Evolutionary conservation across 805 yeast species (phyloP).

Genomic region (Candida germanica): DNA sequence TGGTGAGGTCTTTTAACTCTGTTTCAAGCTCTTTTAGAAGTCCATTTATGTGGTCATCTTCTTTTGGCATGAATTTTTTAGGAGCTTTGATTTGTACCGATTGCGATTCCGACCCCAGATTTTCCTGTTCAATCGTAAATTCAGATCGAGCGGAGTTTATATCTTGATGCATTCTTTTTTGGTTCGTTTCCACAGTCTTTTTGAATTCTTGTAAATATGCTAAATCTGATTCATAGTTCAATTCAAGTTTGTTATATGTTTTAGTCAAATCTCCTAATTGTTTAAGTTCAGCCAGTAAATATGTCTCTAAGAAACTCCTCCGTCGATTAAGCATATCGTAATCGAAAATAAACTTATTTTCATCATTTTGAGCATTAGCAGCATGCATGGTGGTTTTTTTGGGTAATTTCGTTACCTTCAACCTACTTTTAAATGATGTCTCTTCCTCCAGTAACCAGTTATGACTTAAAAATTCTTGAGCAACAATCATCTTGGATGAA

Average conservation of each 20-base stretch:
- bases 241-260: conserved; percentile 21
- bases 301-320: conserved; percentile 31
- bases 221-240: conserved; percentile 28
- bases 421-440: conserved; percentile 23
- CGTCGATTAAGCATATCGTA: conserved; percentile 24
- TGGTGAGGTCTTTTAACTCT: conserved; percentile 3
- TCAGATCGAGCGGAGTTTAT: conserved; percentile 1
- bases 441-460: conserved; percentile 22
- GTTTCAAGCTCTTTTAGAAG: conserved; percentile 5
- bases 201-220: conserved; percentile 30
- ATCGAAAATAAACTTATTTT: conserved; percentile 18
- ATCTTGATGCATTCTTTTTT: conserved; percentile 13
- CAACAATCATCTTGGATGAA: conserved; percentile 16
- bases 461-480: conserved; percentile 21
- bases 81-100: neutral
- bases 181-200: conserved; percentile 17
- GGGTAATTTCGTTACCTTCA: conserved; percentile 26
- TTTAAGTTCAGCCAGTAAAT: conserved; percentile 38
- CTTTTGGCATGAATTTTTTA: conserved; percentile 2
- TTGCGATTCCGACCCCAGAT: neutral
- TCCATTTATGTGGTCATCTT: conserved; percentile 8
- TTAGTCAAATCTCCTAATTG: conserved; percentile 32
- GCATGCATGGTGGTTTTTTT: conserved; percentile 16
- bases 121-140: neutral
- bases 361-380: conserved; percentile 12